phyloP scores from a whole-genome alignment of 164 flowering plant genomes.

The Platanus orientalis region DNA sequence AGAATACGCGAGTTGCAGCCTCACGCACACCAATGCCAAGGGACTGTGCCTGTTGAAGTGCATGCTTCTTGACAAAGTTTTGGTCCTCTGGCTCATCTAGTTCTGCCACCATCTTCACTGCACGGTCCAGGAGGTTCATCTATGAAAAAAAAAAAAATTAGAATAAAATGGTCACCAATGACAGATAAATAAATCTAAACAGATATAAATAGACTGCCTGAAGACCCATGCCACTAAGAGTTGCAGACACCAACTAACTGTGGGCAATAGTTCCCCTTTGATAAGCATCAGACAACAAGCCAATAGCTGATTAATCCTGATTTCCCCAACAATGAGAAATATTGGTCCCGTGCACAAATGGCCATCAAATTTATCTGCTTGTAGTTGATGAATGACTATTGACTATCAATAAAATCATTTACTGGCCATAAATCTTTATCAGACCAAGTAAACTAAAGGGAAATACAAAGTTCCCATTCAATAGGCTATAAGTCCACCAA shows the following conservation, averaged over 20 bases:
- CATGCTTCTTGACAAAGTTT: slow-evolving; percentile 91
- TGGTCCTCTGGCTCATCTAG: slow-evolving; percentile 88
- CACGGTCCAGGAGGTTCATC: slow-evolving; percentile 99
- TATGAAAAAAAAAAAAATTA: slow-evolving; percentile 17
- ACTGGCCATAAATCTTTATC: background rate
- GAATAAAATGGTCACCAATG: background rate
- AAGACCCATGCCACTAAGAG: background rate
- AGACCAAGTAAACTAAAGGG: background rate
- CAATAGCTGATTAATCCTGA: too few relatives aligned
- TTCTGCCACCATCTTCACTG: slow-evolving; percentile 98
- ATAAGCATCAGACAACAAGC: background rate
- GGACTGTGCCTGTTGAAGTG: slow-evolving; percentile 71
- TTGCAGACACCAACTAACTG: background rate
- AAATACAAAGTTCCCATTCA: background rate
- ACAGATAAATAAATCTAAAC: too few relatives aligned
- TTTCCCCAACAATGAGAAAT: background rate
- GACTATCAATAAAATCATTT: background rate
- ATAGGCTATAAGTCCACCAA: too few relatives aligned
- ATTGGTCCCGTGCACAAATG: background rate
- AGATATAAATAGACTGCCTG: too few relatives aligned
- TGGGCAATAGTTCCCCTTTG: background rate
- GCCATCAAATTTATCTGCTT: background rate
- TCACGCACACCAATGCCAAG: slow-evolving; percentile 75
- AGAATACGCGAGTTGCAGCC: slow-evolving; percentile 92
- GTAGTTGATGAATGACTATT: background rate